Evolutionary conservation across 2,329 filamentous ascomycete species (phyloP), one percentile per base, ranked within the genome.

Genomic region (Colletotrichum sojae): DNA sequence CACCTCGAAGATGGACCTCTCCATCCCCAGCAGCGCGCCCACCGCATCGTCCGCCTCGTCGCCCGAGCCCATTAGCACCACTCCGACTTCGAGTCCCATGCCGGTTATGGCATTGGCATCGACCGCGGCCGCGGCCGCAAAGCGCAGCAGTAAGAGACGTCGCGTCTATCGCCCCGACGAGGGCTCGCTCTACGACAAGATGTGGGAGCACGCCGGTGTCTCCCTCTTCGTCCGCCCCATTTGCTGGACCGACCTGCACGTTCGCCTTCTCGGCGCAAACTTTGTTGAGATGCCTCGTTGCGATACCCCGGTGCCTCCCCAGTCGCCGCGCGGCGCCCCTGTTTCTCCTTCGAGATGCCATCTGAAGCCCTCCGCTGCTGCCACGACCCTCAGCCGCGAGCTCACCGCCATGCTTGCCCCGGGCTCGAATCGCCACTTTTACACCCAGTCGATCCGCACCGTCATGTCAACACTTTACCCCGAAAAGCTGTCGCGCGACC

Each of bases 231-330:
- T 86, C 55, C 81, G 83, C 27, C 88, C 88, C 2, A 83, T 88
- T 53, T 84, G 82, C 73, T 90, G 88, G 88, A 88, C 84, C 16
- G 86, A 89, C 62, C 65, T 80, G 1, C 88, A 90, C 68, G 73
- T 80, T 10, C 75, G 78, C 51, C 76, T 88, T 2, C 84, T 89
- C 6, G 82, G 81, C 25, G 84, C 80, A 16, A 76, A 76, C 51
- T 89, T 88, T 76, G 69, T 77, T 27, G 78, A 83, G 72, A 78
- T 81, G 15, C 80, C 83, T 16, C 74, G 81, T 5, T 82, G 83
- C 73, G 77, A 78, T 45, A 81, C 76, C 6, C 84, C 85, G 2
- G 73, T 80, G 3, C 85, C 85, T 1, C 71, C 71, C 13, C 73
- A 75, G 15, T 70, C 67, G 13, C 67, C 67, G 10, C 67, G 67